phyloP scores from a whole-genome alignment of 75 land plant genomes.

The Cunninghamia lanceolata region DNA sequence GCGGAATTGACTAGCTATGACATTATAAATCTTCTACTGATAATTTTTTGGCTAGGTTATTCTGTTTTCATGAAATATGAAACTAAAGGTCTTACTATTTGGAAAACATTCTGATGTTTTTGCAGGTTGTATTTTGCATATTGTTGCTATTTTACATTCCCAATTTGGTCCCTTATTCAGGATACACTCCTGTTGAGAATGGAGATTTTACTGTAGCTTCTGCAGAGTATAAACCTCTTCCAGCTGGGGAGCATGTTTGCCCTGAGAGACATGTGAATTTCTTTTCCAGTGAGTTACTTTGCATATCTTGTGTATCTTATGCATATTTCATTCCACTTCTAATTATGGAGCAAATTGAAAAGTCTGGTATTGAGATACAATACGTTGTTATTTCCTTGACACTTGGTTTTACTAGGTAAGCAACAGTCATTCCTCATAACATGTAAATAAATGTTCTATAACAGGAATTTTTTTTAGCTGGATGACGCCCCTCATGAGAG shows the following conservation, averaged over 20 bases:
- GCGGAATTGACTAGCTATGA: background rate
- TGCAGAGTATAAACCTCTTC: slow-evolving; percentile 68
- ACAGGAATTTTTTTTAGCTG: slow-evolving; percentile 64
- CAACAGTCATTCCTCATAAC: background rate
- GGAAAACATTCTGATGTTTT: background rate
- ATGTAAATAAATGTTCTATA: background rate
- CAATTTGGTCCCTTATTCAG: slow-evolving; percentile 58
- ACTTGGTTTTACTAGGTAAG: background rate
- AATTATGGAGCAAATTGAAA: background rate
- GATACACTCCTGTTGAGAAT: slow-evolving; percentile 44
- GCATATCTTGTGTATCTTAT: background rate
- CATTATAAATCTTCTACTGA: background rate
- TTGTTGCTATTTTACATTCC: slow-evolving; percentile 68
- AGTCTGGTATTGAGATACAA: background rate
- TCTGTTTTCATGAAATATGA: background rate
- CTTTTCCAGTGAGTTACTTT: slow-evolving; percentile 56
- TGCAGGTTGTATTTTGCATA: slow-evolving; percentile 65
- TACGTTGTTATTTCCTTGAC: background rate
- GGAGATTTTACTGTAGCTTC: slow-evolving; percentile 25
- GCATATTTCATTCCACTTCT: background rate
- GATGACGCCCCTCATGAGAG: slow-evolving; percentile 95
- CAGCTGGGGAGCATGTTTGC: slow-evolving; percentile 72
- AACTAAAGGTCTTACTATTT: background rate
- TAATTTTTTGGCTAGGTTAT: background rate
- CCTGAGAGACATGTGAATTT: slow-evolving; percentile 88